Evolutionary conservation across 139 green algal species (phyloP).

Genomic region (Parachlorella kessleri): DNA sequence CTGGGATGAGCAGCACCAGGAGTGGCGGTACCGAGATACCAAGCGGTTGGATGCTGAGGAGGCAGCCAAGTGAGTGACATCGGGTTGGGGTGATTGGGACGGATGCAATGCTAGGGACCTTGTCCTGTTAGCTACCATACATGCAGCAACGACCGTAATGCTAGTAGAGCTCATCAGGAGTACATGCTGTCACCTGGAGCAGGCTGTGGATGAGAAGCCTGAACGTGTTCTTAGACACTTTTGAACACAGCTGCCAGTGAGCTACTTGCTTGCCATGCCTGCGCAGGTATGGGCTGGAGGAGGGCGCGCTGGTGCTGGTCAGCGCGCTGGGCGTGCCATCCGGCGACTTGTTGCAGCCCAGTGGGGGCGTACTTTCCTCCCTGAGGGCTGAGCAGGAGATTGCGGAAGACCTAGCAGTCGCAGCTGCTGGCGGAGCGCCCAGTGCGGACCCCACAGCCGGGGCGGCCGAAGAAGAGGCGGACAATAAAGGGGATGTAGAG

Average conservation of each 20-base stretch:
- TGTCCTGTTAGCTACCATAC: not conserved
- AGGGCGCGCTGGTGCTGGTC: conserved; percentile 47
- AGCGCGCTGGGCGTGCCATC: conserved; percentile 23
- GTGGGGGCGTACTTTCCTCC: conserved; percentile 2
- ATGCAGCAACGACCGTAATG: not conserved
- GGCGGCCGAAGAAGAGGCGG: not conserved
- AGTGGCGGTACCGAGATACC: conserved; percentile 68
- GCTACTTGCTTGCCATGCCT: too few species aligned
- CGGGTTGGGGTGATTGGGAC: not conserved
- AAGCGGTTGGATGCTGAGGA: conserved; percentile 28
- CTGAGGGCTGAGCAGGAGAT: conserved; percentile 15
- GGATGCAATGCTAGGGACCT: not conserved
- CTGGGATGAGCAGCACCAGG: conserved; percentile 60
- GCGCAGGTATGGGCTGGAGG: conserved; percentile 41
- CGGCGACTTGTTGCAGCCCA: not conserved
- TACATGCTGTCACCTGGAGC: not conserved
- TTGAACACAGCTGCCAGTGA: too few species aligned
- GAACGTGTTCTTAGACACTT: too few species aligned
- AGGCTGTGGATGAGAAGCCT: too few species aligned
- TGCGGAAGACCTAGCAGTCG: conserved; percentile 8
- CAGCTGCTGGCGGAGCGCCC: not conserved
- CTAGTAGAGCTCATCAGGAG: not conserved
- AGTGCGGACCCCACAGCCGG: not conserved
- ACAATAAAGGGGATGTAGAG: conserved; percentile 1
- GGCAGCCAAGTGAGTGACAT: conserved; percentile 23